Base-by-base conservation (phyloP, 2,329 filamentous ascomycete species). In the Eutypella sp. region DNA sequence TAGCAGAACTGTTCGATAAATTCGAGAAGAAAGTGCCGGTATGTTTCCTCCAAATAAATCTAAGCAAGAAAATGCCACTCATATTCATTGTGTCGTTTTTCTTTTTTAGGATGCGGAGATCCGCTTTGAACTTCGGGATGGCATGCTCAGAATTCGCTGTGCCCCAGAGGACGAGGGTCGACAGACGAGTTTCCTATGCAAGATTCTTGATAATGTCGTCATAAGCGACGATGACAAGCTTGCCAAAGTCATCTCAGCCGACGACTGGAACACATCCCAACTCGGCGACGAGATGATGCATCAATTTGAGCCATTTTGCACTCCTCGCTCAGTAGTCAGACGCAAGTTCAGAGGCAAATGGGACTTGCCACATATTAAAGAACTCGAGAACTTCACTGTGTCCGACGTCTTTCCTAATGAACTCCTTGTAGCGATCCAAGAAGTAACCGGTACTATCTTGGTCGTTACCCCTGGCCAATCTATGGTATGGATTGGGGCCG, bases 401-500 rank as follows among this genome's bases (percentile, higher is more conserved):
- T 20, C 10, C n/a, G 36, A 38, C 20, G 10, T 38, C 3, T 18
- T 22, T 22, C n/a, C 36, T 11, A 11, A 34, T 23, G 25, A 36
- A 43, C 18, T 36, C 36, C n/a, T 25, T 55, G 20, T 48, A 38
- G 36, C 49, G 39, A 8, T 60, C 15, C 47, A 51, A 38, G 22
- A 40, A 13, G 25, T 55, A 15, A 55, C 57, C 2, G 43, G 40
- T n/a, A 47, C 52, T 27, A 29, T 34, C 9, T 34, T 60, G 22
- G n/a, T 47, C 10, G n/a, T 39, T 4, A 49, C 47, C 34, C 40
- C 31, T 9, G 41, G 56, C 13, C 38, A 42, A 19, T 18, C 40
- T 9, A 44, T 42, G 10, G 41, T 50, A 7, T 56, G 57, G 11
- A 48, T 61, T 20, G 57, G 57, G 2, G 59, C 54, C 11, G 18